Percentiles rank a stretch among this genome's conserved stretches.
phyloP scores from a whole-genome alignment of 1,284 basidiomycete genomes.

The Chalciporus sp. region DNA sequence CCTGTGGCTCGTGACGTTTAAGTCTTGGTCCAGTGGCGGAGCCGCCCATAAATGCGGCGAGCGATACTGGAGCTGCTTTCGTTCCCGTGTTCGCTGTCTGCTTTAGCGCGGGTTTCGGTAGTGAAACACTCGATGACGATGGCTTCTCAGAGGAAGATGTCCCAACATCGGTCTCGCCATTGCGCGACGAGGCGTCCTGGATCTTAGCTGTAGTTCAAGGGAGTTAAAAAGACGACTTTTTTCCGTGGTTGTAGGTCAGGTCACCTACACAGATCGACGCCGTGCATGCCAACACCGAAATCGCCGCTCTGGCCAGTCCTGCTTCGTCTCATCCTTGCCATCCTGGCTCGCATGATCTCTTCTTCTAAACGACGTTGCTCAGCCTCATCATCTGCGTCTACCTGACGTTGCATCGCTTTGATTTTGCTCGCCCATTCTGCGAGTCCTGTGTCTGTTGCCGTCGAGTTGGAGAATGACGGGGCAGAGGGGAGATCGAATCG shows the following conservation, averaged over 20 bases:
- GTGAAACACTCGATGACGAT: conserved; percentile 3
- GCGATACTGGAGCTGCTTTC: conserved; percentile 47
- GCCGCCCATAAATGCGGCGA: conserved; percentile 80
- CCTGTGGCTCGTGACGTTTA: conserved; percentile 69
- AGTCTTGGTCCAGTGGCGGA: conserved; percentile 63
- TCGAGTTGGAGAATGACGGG: conserved; percentile 21
- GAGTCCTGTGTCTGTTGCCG: conserved; percentile 58
- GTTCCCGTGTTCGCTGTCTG: conserved; percentile 2
- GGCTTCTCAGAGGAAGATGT: conserved; percentile 9
- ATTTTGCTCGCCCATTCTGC: conserved; percentile 80
- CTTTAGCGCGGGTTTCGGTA: conserved; percentile 21
- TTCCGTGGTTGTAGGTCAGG: conserved; percentile 4
- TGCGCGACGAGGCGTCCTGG: conserved; percentile 18
- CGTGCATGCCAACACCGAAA: conserved; percentile 44
- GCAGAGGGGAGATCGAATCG: conserved; percentile 42
- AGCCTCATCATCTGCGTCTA: conserved; percentile 75
- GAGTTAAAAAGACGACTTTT: conserved; percentile 6
- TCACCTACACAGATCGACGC: conserved; percentile 36
- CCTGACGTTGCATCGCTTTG: conserved; percentile 74
- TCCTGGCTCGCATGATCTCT: conserved; percentile 71
- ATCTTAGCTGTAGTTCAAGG: conserved; percentile 22
- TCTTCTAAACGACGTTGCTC: conserved; percentile 74
- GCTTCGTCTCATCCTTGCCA: conserved; percentile 66
- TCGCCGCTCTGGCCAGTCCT: conserved; percentile 43
- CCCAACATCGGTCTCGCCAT: conserved; percentile 10